Evolutionary conservation across 805 yeast genomes (phyloP).

Genomic region (Lachancea sp.): DNA sequence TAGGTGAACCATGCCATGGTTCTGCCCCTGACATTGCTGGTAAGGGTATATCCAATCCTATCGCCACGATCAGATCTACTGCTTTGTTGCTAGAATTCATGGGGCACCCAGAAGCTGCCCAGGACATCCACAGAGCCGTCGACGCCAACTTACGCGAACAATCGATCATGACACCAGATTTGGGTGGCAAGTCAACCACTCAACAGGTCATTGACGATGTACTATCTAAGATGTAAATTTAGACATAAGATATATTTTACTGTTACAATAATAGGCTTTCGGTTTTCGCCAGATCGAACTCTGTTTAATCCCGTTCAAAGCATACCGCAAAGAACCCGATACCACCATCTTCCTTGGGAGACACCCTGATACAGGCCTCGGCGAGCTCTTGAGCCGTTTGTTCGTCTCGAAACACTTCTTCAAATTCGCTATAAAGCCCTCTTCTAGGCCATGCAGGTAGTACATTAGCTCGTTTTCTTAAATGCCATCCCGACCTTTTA

Average conservation of each 20-base stretch:
- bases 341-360: conserved; percentile 92
- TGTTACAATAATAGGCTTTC: background rate
- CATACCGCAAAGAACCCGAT: conserved; percentile 97
- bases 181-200: conserved; percentile 87
- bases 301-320: conserved; percentile 45
- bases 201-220: conserved; percentile 84
- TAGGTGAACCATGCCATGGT: conserved; percentile 99
- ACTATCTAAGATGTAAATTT: conserved; percentile 34
- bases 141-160: conserved; percentile 86
- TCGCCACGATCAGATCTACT: conserved; percentile 96
- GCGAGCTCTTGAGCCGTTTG: conserved; percentile 52
- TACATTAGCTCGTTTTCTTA: conserved; percentile 53
- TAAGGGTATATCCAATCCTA: conserved; percentile 87
- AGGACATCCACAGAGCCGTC: conserved; percentile 87
- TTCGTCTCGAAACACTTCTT: conserved; percentile 38
- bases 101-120: conserved; percentile 86
- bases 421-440: conserved; percentile 68
- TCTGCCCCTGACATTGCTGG: conserved; percentile 99
- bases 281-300: no score
- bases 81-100: conserved; percentile 96
- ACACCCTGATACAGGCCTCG: conserved; percentile 78
- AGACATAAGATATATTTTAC: background rate
- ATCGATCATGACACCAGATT: conserved; percentile 76
- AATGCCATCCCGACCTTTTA: conserved; percentile 64
- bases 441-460: conserved; percentile 84